phyloP scores from a whole-genome alignment of 306 rosid genomes.

The Dryas octopetala region DNA sequence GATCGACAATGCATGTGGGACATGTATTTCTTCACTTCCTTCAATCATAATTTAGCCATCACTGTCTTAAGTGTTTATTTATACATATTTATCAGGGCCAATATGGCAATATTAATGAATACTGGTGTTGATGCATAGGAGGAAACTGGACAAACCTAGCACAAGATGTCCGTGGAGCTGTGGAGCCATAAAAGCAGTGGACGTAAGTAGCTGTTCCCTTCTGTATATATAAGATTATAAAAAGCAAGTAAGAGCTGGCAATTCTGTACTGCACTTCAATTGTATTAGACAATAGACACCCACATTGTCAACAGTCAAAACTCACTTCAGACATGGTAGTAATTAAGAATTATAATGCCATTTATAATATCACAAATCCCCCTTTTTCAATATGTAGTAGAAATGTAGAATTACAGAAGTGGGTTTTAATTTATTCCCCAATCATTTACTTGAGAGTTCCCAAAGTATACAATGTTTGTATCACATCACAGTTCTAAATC shows the following conservation, averaged over 20 bases:
- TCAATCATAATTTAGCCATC: slow-evolving; percentile 7
- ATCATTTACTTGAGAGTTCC: no score
- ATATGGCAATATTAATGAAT: slow-evolving; percentile 10
- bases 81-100: slow-evolving; percentile 5
- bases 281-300: no score
- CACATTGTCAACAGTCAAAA: no score
- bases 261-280: background rate
- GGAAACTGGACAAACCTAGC: background rate
- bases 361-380: no score
- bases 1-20: slow-evolving; percentile 18
- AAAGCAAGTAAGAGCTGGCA: slow-evolving; percentile 22
- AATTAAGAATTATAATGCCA: no score
- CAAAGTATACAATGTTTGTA: no score
- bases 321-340: no score
- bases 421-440: no score
- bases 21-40: slow-evolving; percentile 2
- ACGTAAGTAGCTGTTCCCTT: slow-evolving; percentile 19
- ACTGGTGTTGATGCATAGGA: background rate
- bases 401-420: no score
- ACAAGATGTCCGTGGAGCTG: slow-evolving; percentile 33
- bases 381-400: no score
- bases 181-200: slow-evolving; percentile 31
- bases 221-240: background rate
- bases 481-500: no score
- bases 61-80: background rate